Evolutionary conservation across 257 asterid species (phyloP).

Genomic region (Buddleja alternifolia): DNA sequence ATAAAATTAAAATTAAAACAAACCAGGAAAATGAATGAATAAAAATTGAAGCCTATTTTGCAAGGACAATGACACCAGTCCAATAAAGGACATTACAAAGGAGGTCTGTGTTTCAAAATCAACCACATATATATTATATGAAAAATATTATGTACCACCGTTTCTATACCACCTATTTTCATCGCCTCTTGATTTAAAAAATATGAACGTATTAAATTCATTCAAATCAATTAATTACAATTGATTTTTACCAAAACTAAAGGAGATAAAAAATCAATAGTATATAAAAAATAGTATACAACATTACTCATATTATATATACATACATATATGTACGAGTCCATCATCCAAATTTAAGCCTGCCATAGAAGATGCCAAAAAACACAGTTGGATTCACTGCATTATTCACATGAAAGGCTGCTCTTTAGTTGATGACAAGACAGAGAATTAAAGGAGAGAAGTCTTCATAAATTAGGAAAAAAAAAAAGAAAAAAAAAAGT

Average conservation of each 20-base stretch:
- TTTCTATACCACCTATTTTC: no score
- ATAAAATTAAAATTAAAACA: no score
- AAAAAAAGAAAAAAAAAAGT: constrained; percentile 44
- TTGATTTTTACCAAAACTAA: no score
- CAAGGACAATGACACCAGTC: constrained; percentile 45
- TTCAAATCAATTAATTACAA: no score
- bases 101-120: constrained; percentile 27
- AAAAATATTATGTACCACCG: no score
- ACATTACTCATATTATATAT: no score
- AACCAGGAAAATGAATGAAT: no score
- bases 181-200: no score
- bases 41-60: constrained; percentile 22
- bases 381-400: constrained; percentile 89
- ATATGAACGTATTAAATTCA: no score
- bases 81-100: constrained; percentile 36
- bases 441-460: constrained; percentile 62
- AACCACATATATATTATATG: no score
- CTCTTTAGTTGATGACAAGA: constrained; percentile 61
- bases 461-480: constrained; percentile 43
- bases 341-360: constrained; percentile 42
- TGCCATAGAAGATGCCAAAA: constrained; percentile 62
- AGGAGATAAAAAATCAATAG: no score
- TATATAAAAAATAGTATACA: no score
- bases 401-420: constrained; percentile 90
- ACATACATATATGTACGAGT: constrained; percentile 18